phyloP scores from a whole-genome alignment of 2,329 filamentous ascomycete genomes.

The Berkeleyomyces basicola region DNA sequence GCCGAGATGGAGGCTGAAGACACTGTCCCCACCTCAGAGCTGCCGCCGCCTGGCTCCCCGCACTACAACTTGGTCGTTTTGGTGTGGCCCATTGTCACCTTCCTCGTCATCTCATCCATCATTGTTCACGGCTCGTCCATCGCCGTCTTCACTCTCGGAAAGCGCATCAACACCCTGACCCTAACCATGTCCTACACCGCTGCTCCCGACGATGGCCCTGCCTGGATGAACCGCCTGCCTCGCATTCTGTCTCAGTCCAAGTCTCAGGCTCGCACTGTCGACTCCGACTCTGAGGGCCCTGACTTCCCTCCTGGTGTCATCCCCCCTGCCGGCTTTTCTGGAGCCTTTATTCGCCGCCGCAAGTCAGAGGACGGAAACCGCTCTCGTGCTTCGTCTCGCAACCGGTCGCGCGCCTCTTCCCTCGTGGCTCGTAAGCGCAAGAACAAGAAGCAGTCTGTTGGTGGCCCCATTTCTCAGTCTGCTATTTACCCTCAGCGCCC shows the following conservation, averaged over 20 bases:
- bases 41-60: constrained; percentile 38
- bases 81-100: constrained; percentile 92
- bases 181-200: constrained; percentile 93
- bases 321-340: constrained; percentile 53
- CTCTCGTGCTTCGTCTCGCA: constrained; percentile 11
- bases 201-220: constrained; percentile 71
- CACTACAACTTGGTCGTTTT: constrained; percentile 59
- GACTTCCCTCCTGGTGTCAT: constrained; percentile 52
- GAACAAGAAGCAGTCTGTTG: constrained; percentile 48
- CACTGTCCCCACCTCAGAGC: constrained; percentile 53
- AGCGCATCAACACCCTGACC: constrained; percentile 91
- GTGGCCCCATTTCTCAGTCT: constrained; percentile 77
- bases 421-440: constrained; percentile 44
- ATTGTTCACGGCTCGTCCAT: constrained; percentile 95
- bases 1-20: constrained; percentile 70
- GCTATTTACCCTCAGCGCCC: constrained; percentile 55
- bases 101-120: constrained; percentile 87
- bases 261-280: constrained; percentile 75
- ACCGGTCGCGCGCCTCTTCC: constrained; percentile 13
- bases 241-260: constrained; percentile 49
- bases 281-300: constrained; percentile 49
- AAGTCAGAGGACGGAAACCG: constrained; percentile 8
- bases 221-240: constrained; percentile 90
- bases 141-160: constrained; percentile 91
- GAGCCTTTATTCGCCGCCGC: constrained; percentile 60